Evolutionary conservation across 257 asterid species (phyloP).

Genomic region (Solanum bulbocastanum): DNA sequence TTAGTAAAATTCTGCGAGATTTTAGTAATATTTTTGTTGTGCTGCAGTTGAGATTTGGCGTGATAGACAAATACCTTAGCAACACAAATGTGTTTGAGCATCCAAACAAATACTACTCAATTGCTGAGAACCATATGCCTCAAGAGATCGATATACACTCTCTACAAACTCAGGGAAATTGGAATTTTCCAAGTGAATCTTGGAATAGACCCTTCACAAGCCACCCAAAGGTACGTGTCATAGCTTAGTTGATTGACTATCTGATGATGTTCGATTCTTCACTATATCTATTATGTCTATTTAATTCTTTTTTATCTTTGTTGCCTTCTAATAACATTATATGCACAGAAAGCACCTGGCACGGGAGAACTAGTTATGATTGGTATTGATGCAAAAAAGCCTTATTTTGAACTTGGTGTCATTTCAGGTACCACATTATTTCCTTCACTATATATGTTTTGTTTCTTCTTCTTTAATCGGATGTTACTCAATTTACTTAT

Average conservation of each 20-base stretch:
- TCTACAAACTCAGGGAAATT: conserved; percentile 31
- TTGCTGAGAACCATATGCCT: conserved; percentile 53
- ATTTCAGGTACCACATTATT: conserved; percentile 34
- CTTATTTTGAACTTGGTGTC: conserved; percentile 52
- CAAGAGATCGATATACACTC: conserved; percentile 45
- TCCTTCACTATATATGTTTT: background rate
- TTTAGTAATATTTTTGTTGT: no score
- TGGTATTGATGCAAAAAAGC: conserved; percentile 43
- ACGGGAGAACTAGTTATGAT: conserved; percentile 54
- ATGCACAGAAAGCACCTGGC: conserved; percentile 41
- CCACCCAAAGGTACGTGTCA: conserved; percentile 52
- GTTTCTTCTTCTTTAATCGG: background rate
- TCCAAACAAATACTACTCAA: conserved; percentile 43
- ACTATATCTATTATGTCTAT: background rate
- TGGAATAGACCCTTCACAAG: conserved; percentile 68
- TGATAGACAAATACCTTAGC: conserved; percentile 34
- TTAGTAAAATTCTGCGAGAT: no score
- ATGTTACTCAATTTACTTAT: background rate
- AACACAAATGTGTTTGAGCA: conserved; percentile 62
- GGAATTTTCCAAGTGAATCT: conserved; percentile 30
- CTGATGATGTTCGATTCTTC: no score
- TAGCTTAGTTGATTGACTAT: no score
- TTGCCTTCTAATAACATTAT: background rate
- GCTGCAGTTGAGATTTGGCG: conserved; percentile 54
- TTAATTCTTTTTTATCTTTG: background rate